Evolutionary conservation across 176 grass and related monocot genomes (phyloP), one percentile per base, ranked within the genome.

Genomic region (Bromus sterilis): DNA sequence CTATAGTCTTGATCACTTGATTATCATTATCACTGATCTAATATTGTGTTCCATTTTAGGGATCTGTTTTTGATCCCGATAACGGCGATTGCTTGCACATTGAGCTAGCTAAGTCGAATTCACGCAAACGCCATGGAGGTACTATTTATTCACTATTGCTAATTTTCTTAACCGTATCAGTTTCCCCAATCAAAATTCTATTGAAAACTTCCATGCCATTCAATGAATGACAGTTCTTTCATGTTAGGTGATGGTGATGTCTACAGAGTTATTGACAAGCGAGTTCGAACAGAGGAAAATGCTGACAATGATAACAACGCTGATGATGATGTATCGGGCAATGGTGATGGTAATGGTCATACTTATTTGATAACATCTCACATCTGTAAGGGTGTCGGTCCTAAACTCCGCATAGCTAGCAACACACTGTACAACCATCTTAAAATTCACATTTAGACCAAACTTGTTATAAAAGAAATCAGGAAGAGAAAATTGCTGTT

Each of bases 61-160:
- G 96, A 55, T 82, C 82, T 39, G 58, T 91, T 72, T 99, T 93
- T 95, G 93, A 99, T 84, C 93, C 89, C 0, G 91, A 99, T 63
- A 95, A 80, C 43, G 87, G 93, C 44, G 78, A 88, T 62, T 87
- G 87, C 68, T 86, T 99, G 56, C 93, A 93, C 85, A 91, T 99
- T 33, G 96, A 99, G 82, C 53, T 99, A 79, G 96, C 96, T 40
- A 95, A 92, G 82, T 99, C 96, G 31, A 99, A 87, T 88, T 99
- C 96, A 49, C 93, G 93, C 65, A 99, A 83, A 74, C 91, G 84
- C 37, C 79, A 87, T 42, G 86, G 79, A 81, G 96, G 96, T 95
- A 35, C 67, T 30, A 29, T 63, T 64, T 85, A 24, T 43, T 55
- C 14, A 14, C 20, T 65, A 37, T 60, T 30, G 15, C 58, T 35